Base-by-base conservation (phyloP, 345 rosid species). In the Brassica incana region DNA sequence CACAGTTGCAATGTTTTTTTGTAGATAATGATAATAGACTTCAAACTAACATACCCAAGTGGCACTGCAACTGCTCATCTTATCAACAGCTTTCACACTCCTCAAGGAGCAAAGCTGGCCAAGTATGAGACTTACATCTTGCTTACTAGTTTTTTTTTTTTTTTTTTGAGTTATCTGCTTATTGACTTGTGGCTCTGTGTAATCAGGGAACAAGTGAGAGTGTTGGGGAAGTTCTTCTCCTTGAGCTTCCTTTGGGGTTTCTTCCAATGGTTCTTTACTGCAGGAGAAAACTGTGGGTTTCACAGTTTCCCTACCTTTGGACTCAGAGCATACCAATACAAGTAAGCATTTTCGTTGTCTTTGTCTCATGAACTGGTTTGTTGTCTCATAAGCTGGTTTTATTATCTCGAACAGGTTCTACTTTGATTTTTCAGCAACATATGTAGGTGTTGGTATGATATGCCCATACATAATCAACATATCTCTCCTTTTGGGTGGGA, bases 61-160 rank as follows among this genome's bases (percentile, higher is more conserved):
- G 98, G 98, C 38, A 92, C 98, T 7, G 97, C 98, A 14, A 94
- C 97, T 62, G 96, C 98, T 23, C 90, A 85, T 77, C 97, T 94
- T 9, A 89, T 94, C 85, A 94, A 94, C 82, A 89, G 97, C 69
- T 94, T 94, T 70, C 98, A 94, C 80, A 94, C 98, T 0, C 98
- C 98, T 5, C 91, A 81, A 82, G 98, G 98, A 27, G 98, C 98
- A 69, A 85, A 84, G 81, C 84, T 92, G 60, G 98, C 98, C 38
- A 89, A 87, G 98, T 93, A 85, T 76, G 80, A 36, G 1, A 14
- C 58, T 52, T 48, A 14, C 15, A 14, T 48, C 54, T 56, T 45
- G 6, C 35, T 43, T 63, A 15, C 12, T 9, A 8, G 15, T 14
- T 48, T 14, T 14, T 36, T 32, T 64, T 8, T 35, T 36, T 6